phyloP scores from a whole-genome alignment of 306 rosid genomes.

The peach (Prunus persica) region Prunus_persica_NCBIv2 NC_034015.1:2900501-2901000 shows the following conservation, averaged over 20 bases:
- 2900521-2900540: slow-evolving; percentile 16
- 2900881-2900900: background rate
- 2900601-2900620: slow-evolving; percentile 99
- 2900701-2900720: background rate
- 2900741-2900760: too few relatives aligned
- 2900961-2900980: too few relatives aligned
- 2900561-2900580: slow-evolving; percentile 79
- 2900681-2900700: background rate
- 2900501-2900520: background rate
- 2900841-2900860: background rate
- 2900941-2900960: background rate
- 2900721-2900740: background rate
- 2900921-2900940: background rate
- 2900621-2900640: slow-evolving; percentile 56
- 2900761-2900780: too few relatives aligned
- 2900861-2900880: background rate
- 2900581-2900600: slow-evolving; percentile 94
- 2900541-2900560: slow-evolving; percentile 78
- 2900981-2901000: background rate
- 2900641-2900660: background rate
- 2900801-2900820: too few relatives aligned
- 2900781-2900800: too few relatives aligned
- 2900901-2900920: background rate
- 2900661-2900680: background rate
- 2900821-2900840: background rate